Base-by-base conservation (phyloP, 306 rosid species). In the Lupinus albus region DNA sequence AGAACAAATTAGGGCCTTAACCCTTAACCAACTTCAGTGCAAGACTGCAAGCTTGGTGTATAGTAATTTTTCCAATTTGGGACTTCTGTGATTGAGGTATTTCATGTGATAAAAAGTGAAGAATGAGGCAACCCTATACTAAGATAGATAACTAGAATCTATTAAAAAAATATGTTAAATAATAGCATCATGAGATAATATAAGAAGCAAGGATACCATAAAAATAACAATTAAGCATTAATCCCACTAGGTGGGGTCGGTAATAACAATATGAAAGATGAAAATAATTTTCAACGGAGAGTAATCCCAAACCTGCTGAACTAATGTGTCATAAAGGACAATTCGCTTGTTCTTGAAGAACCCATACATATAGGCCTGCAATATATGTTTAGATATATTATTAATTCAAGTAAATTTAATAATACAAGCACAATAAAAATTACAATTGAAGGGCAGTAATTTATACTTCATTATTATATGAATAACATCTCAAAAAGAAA, bases 301-400 rank as follows among this genome's bases (percentile, higher is more conserved):
- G 51, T n/a, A 55, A 17, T 75, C 55, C 33, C 63, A 81, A 72
- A 90, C 99, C 91, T 90, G 99, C 73, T 93, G 97, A 83, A 93
- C 83, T 83, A 93, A 72, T 32, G 99, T 93, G 82, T 93, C 99
- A 81, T 93, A 93, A 65, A 90, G 95, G 61, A 93, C 99, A 41
- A 93, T 93, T 68, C 99, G 81, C 86, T 90, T 93, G 86, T 93
- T 93, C 76, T 93, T 93, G 78, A 90, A 93, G 84, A 93, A 93
- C 56, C 99, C 99, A 66, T 93, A 93, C 99, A 93, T 93, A 73
- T 93, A 93, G 61, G 99, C 99, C 99, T 93, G 96, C 81, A 82
- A 67, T 58, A 76, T 28, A 51, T 62, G 59, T 28, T 56, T 14
- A 63, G 71, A 74, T 52, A 48, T 63, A 61, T 66, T 36, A 80